These are phyloP conservation scores for Orbilia blumenaviensis DNA, from an alignment of 2,329 filamentous ascomycete species.

Conservation along the genomic window DNA sequence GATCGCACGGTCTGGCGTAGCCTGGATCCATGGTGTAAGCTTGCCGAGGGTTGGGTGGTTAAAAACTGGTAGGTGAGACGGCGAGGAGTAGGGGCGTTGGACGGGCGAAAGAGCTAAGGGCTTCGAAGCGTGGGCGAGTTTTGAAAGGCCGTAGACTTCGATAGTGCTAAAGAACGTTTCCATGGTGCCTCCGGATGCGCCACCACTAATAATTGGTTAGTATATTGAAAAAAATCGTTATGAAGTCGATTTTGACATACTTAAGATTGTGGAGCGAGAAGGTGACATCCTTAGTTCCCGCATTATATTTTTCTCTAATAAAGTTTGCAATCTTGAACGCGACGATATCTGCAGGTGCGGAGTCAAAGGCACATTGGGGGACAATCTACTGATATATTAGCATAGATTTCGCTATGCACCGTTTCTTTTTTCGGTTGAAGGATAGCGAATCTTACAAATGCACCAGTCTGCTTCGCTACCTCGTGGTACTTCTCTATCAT, in stretches of 20 bases:
- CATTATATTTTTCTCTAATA: conserved; percentile 66
- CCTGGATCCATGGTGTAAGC: conserved; percentile 67
- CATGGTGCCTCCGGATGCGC: conserved; percentile 73
- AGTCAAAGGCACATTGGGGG: conserved; percentile 71
- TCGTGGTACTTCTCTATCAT: conserved; percentile 71
- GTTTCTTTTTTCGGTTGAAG: too few relatives aligned
- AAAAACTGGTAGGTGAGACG: conserved; percentile 64
- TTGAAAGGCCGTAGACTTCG: conserved; percentile 66
- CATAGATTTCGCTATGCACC: background rate
- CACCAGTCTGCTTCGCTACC: conserved; percentile 68
- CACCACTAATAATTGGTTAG: conserved; percentile 59
- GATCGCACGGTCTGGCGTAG: conserved; percentile 66
- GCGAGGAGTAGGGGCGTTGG: conserved; percentile 57
- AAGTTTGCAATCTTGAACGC: conserved; percentile 67
- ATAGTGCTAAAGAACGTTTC: conserved; percentile 71
- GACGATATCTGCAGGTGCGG: conserved; percentile 70
- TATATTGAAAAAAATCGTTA: background rate
- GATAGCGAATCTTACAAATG: conserved; percentile 65
- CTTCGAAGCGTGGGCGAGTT: conserved; percentile 63
- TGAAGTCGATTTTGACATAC: conserved; percentile 58
- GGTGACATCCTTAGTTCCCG: conserved; percentile 67
- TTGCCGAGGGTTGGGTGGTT: conserved; percentile 68
- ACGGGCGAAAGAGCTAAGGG: conserved; percentile 71
- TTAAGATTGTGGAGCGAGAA: conserved; percentile 64
- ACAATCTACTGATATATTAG: conserved; percentile 64